Evolutionary conservation across 306 rosid genomes (phyloP).

Genomic region (Dalbergia cultrata): DNA sequence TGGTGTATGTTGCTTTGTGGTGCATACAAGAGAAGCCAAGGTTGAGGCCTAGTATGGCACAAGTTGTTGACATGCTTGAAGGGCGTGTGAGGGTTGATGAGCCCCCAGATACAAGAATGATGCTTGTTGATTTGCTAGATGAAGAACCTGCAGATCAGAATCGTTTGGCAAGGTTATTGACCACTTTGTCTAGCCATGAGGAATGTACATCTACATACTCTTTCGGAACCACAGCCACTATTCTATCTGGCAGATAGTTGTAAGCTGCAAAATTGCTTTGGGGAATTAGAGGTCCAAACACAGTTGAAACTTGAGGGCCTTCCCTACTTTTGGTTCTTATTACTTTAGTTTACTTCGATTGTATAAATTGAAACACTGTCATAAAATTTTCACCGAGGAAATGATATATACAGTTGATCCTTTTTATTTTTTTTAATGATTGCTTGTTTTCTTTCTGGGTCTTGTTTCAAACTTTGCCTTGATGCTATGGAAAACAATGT

Average conservation of each 20-base stretch:
- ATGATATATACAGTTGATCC: background rate
- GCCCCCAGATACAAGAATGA: slow-evolving; percentile 83
- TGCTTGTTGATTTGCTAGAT: slow-evolving; percentile 74
- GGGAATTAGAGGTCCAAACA: background rate
- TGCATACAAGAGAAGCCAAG: slow-evolving; percentile 89
- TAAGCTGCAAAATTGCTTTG: too few relatives aligned
- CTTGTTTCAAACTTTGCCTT: background rate
- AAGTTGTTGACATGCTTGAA: slow-evolving; percentile 88
- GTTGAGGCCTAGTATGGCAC: slow-evolving; percentile 72
- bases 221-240: slow-evolving; percentile 51
- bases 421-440: background rate
- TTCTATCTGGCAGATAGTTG: slow-evolving; percentile 58
- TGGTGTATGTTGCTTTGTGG: slow-evolving; percentile 83
- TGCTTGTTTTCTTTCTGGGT: background rate
- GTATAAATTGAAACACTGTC: slow-evolving; percentile 34
- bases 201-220: slow-evolving; percentile 53
- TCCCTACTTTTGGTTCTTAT: slow-evolving; percentile 8
- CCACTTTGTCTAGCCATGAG: slow-evolving; percentile 28
- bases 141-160: slow-evolving; percentile 44
- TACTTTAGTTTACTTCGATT: slow-evolving; percentile 15
- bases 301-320: slow-evolving; percentile 24
- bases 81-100: slow-evolving; percentile 66
- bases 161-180: slow-evolving; percentile 44
- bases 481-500: slow-evolving; percentile 12
- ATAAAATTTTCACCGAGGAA: background rate